Evolutionary conservation across 2,329 filamentous ascomycete species (phyloP), one percentile per base, ranked within the genome.

Genomic region (Aspergillus oerlinghausenensis): DNA sequence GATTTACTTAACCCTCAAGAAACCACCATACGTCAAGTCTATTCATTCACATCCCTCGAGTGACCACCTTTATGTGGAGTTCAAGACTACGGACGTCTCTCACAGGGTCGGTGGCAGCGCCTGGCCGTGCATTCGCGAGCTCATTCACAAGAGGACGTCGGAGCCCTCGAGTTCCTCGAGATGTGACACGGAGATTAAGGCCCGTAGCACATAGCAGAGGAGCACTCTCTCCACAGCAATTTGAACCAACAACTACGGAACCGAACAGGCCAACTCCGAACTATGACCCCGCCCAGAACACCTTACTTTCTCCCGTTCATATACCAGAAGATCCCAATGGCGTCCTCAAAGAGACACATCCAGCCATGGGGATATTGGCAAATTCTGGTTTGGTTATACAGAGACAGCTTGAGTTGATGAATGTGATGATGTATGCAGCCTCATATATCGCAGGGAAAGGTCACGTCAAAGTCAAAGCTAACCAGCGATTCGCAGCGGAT

Each of bases 361-460:
- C 84, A 0, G 83, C 84, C 1, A 78, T 79, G 54, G 74, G 76
- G 7, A 76, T 88, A 21, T 73, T 88, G 21, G 78, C 81, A 47
- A 86, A 87, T 65, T 86, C 84, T 1, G 80, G 82, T 8, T 74
- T 88, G 48, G 80, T 88, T 6, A 78, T 88, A 9, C 84, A 86
- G 62, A 75, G 85, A 32, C 84, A 87, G 64, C 66, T 88, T 28
- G 85, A 87, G 66, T 79, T 87, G 74, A 85, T 86, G 82, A 87
- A 87, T 68, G 76, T 87, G 9, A 77, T 88, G 65, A 73, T 86
- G 69, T 78, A 56, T 65, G 74, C 69, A 19, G 8, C 8, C 4
- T 40, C 4, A n/a, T 26, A 14, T 8, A 17, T 35, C 11, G 26
- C 45, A 4, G 14, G 38, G 25, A 47, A 23, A 21, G 28, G 19